Evolutionary conservation across 129 eudicot species (phyloP).

Genomic region (Centrapalus pauciflorus): DNA sequence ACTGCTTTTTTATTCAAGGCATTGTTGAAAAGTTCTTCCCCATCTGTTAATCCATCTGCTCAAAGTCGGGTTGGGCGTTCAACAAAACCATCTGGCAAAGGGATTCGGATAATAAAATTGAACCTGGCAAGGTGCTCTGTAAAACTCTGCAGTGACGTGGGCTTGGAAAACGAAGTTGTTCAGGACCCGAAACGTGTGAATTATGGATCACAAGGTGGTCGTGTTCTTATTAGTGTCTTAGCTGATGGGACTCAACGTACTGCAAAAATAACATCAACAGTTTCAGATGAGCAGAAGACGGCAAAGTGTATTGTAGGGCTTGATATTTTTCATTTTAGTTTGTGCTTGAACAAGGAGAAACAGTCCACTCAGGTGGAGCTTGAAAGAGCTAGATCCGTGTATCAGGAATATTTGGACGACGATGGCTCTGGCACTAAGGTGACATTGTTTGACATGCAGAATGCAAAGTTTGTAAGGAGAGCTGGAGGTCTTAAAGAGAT

Average conservation of each 20-base stretch:
- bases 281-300: slow-evolving; percentile 47
- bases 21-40: slow-evolving; percentile 49
- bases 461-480: slow-evolving; percentile 77
- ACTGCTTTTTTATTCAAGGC: slow-evolving; percentile 62
- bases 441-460: slow-evolving; percentile 77
- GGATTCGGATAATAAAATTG: slow-evolving; percentile 57
- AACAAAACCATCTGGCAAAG: slow-evolving; percentile 72
- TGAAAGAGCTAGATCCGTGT: slow-evolving; percentile 81
- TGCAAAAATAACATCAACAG: slow-evolving; percentile 65
- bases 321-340: slow-evolving; percentile 72
- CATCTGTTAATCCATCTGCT: slow-evolving; percentile 46
- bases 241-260: slow-evolving; percentile 82
- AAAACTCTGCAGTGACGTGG: slow-evolving; percentile 52
- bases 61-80: slow-evolving; percentile 45
- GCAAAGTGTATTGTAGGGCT: slow-evolving; percentile 59
- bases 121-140: slow-evolving; percentile 81
- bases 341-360: slow-evolving; percentile 80
- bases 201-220: slow-evolving; percentile 98
- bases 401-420: slow-evolving; percentile 65
- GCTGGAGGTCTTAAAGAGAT: slow-evolving; percentile 86
- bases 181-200: slow-evolving; percentile 85
- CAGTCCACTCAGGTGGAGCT: slow-evolving; percentile 78
- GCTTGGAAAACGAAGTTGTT: slow-evolving; percentile 59
- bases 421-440: slow-evolving; percentile 47
- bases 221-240: slow-evolving; percentile 53